phyloP scores from a whole-genome alignment of 371 early-diverging fungal species.

The Dinochytrium kinnereticum region DNA sequence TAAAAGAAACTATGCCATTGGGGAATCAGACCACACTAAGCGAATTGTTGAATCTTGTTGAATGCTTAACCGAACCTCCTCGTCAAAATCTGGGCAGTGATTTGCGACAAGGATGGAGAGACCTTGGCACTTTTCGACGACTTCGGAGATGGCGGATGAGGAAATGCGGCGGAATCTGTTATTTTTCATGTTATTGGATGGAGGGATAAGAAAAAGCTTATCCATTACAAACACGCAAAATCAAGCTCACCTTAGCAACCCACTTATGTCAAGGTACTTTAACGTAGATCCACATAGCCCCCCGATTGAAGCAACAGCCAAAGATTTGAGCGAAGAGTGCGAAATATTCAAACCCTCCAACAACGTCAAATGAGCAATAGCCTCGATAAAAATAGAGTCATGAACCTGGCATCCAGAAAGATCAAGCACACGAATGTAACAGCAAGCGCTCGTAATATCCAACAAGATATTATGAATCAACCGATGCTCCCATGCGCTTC shows the following conservation, averaged over 20 bases:
- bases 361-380: background rate
- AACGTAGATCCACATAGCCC: background rate
- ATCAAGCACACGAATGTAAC: conserved; percentile 7
- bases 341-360: conserved; percentile 7
- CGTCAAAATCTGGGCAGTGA: background rate
- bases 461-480: conserved; percentile 13
- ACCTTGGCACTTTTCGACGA: background rate
- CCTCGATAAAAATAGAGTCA: background rate
- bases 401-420: conserved; percentile 19
- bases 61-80: background rate
- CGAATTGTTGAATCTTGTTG: background rate
- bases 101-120: background rate
- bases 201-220: too few relatives aligned
- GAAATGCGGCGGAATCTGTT: background rate
- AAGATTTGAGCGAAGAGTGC: conserved; percentile 9
- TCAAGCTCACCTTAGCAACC: conserved; percentile 11
- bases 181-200: too few relatives aligned
- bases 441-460: background rate
- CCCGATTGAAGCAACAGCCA: background rate
- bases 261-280: conserved; percentile 17
- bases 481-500: conserved; percentile 17
- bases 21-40: background rate
- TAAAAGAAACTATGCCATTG: background rate
- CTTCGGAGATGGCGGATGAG: background rate
- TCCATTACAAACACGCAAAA: too few relatives aligned